phyloP scores from a whole-genome alignment of 2,329 filamentous ascomycete genomes.

The Plectosphaerella cucumerina region DNA sequence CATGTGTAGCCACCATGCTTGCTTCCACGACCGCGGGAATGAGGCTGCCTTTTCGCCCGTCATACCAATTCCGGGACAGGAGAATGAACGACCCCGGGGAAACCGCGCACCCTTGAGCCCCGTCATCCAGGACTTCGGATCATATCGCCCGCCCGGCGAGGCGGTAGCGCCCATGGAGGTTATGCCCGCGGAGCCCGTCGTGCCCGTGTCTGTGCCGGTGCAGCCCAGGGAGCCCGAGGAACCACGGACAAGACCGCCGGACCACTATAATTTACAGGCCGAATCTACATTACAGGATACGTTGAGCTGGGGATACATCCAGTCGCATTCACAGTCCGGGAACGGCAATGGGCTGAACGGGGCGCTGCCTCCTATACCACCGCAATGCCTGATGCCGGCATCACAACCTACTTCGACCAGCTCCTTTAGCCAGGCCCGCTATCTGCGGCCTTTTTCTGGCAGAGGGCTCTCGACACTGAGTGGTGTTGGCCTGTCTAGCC shows the following conservation, averaged over 20 bases:
- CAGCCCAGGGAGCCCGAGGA: constrained; percentile 24
- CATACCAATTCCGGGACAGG: constrained; percentile 31
- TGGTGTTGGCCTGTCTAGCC: constrained; percentile 27
- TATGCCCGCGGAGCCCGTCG: constrained; percentile 25
- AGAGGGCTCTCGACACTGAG: constrained; percentile 51
- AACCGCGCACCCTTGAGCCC: constrained; percentile 49
- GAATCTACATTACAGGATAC: constrained; percentile 53
- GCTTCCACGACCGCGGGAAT: constrained; percentile 50
- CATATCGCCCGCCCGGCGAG: constrained; percentile 33
- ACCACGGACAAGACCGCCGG: constrained; percentile 10
- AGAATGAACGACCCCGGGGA: constrained; percentile 46
- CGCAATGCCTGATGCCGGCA: constrained; percentile 41
- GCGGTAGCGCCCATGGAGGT: constrained; percentile 37
- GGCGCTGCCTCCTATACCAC: constrained; percentile 40
- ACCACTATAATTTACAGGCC: constrained; percentile 21
- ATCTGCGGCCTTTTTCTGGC: constrained; percentile 51
- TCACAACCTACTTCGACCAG: constrained; percentile 51
- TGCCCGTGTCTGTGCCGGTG: constrained; percentile 34
- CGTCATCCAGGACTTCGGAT: constrained; percentile 39
- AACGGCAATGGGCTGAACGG: constrained; percentile 10
- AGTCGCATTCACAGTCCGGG: constrained; percentile 35
- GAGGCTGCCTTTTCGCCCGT: constrained; percentile 17
- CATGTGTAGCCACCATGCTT: constrained; percentile 61
- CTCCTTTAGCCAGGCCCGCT: constrained; percentile 45
- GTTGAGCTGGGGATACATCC: constrained; percentile 43